Percentiles rank a stretch among this genome's conserved stretches.
Evolutionary conservation across 495 filamentous ascomycete species (phyloP).

Genomic region (Amorphotheca resinae): DNA sequence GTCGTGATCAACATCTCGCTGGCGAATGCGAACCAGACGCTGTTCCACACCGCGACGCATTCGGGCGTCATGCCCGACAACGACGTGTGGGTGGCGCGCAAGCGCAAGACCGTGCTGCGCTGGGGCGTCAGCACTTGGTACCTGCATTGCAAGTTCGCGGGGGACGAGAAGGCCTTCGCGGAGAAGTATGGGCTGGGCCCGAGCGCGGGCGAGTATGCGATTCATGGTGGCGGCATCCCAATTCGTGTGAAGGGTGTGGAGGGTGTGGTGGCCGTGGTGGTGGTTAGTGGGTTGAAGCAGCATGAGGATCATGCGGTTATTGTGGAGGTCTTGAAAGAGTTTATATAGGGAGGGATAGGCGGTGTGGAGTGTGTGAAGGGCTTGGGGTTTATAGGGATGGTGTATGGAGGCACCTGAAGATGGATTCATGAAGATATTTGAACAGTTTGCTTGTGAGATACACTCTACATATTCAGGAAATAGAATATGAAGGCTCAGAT

Average conservation of each 20-base stretch:
- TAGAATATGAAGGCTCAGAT: too few relatives aligned
- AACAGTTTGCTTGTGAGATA: too few relatives aligned
- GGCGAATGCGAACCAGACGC: slow-evolving; percentile 40
- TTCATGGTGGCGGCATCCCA: slow-evolving; percentile 64
- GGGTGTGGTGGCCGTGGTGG: slow-evolving; percentile 57
- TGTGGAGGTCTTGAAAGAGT: slow-evolving; percentile 48
- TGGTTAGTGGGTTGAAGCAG: slow-evolving; percentile 65
- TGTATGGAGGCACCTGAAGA: too few relatives aligned
- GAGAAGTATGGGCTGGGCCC: slow-evolving; percentile 42
- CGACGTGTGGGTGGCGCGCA: slow-evolving; percentile 45
- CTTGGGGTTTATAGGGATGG: too few relatives aligned
- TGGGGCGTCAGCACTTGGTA: slow-evolving; percentile 56
- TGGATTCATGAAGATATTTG: too few relatives aligned
- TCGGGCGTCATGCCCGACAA: slow-evolving; percentile 46
- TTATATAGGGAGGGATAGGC: slow-evolving; percentile 14
- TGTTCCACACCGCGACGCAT: slow-evolving; percentile 41
- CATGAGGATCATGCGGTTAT: slow-evolving; percentile 68
- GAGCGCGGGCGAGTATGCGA: slow-evolving; percentile 50
- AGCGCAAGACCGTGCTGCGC: slow-evolving; percentile 55
- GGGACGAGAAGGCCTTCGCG: slow-evolving; percentile 46
- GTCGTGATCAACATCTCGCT: slow-evolving; percentile 55
- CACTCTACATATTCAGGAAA: too few relatives aligned
- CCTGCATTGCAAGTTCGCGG: slow-evolving; percentile 45
- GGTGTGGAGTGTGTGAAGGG: not conserved
- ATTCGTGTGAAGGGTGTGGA: slow-evolving; percentile 58